Percentiles rank a stretch among this genome's conserved stretches.
Evolutionary conservation across 2,329 filamentous ascomycete genomes (phyloP).

Genomic region (Dactylellina leptospora): DNA sequence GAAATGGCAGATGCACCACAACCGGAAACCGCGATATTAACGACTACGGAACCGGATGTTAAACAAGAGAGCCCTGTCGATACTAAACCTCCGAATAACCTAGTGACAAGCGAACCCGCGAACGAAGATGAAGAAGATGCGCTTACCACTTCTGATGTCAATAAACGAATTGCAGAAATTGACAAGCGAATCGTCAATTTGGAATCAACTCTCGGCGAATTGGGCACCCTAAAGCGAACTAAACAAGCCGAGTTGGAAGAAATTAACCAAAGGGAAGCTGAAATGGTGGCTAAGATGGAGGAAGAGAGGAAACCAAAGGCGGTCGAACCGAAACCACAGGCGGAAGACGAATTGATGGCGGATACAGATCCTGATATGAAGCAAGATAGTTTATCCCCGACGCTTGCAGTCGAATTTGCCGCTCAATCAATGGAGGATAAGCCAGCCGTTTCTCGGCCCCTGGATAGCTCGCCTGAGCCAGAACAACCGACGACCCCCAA

Average conservation of each 20-base stretch:
- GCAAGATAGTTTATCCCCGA: constrained; percentile 44
- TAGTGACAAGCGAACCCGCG: constrained; percentile 25
- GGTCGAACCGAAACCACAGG: background rate
- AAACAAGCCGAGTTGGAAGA: constrained; percentile 36
- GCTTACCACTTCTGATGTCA: constrained; percentile 48
- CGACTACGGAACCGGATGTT: constrained; percentile 11
- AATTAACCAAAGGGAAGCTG: constrained; percentile 34
- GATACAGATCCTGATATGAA: constrained; percentile 14
- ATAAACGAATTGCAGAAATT: constrained; percentile 39
- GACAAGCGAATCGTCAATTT: constrained; percentile 26
- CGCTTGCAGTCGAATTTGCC: constrained; percentile 33
- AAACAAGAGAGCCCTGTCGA: constrained; percentile 51
- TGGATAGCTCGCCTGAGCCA: constrained; percentile 54
- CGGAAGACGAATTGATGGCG: constrained; percentile 17
- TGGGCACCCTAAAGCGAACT: constrained; percentile 27
- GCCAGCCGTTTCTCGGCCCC: constrained; percentile 19
- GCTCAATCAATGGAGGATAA: constrained; percentile 48
- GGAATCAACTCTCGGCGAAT: constrained; percentile 29
- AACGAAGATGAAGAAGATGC: constrained; percentile 43
- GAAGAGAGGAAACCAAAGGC: constrained; percentile 22
- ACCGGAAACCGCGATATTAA: background rate
- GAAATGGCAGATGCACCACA: constrained; percentile 45
- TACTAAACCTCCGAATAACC: constrained; percentile 7
- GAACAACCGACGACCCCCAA: constrained; percentile 42
- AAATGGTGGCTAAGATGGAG: constrained; percentile 13